A percentile compares a stretch with the other conserved stretches of the same genome.
These are phyloP conservation scores for Chloris gayana DNA, from an alignment of 176 grass and related monocot genomes.

Conservation along the genomic window DNA sequence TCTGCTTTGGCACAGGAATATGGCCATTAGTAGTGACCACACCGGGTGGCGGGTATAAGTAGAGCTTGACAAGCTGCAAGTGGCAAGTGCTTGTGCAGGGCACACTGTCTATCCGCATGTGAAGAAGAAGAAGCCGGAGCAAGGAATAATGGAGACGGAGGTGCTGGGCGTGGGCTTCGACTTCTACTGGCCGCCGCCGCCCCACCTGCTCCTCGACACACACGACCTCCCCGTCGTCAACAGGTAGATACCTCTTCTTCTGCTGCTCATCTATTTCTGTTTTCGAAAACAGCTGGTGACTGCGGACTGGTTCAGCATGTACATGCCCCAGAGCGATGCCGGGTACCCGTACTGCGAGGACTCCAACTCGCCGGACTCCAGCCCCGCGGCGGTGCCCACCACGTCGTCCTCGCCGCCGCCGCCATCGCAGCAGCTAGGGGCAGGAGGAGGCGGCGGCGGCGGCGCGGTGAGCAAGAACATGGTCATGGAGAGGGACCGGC, in stretches of 20 bases:
- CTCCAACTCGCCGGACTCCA: constrained; percentile 47
- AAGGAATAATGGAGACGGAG: constrained; percentile 37
- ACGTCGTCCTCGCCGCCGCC: background rate
- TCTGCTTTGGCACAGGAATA: background rate
- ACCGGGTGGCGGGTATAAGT: background rate
- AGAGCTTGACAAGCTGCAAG: background rate
- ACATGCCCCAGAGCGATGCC: background rate
- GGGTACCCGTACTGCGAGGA: constrained; percentile 25
- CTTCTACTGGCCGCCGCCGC: constrained; percentile 49
- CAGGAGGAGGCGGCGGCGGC: too few relatives aligned
- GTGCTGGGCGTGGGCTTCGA: constrained; percentile 19
- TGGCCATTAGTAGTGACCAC: background rate
- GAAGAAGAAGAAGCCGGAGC: background rate
- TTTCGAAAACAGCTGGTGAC: background rate
- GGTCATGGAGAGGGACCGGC: constrained; percentile 48
- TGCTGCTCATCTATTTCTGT: background rate
- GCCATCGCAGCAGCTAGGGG: background rate
- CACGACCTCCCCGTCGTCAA: constrained; percentile 35
- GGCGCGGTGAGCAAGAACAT: constrained; percentile 37
- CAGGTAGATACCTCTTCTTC: constrained; percentile 17
- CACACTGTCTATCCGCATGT: background rate
- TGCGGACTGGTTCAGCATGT: background rate
- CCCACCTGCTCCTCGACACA: constrained; percentile 15
- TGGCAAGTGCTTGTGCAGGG: background rate
- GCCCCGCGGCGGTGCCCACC: background rate